Conservation (phyloP, 768 basidiomycete genomes). For the Termitomyces sp. region DNA sequence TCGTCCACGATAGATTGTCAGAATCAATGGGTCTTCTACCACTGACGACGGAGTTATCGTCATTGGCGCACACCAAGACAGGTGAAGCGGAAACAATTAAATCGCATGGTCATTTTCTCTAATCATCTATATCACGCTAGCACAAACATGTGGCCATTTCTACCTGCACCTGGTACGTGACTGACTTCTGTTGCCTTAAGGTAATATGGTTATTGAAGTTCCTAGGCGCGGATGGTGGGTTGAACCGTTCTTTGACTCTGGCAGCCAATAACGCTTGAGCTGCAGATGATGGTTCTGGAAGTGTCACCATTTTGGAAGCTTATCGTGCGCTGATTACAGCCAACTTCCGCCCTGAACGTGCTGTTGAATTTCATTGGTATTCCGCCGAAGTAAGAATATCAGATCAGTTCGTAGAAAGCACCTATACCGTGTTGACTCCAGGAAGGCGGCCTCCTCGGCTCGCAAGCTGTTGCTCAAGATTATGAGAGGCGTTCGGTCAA, state of each 20-base stretch:
- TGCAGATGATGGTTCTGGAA: slow-evolving; percentile 71
- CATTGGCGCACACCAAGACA: slow-evolving; percentile 81
- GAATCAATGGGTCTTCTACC: slow-evolving; percentile 66
- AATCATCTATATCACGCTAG: slow-evolving; percentile 25
- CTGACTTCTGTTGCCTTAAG: slow-evolving; percentile 17
- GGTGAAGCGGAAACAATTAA: slow-evolving; percentile 31
- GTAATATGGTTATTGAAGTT: slow-evolving; percentile 14
- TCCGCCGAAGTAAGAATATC: slow-evolving; percentile 56
- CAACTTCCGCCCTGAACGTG: slow-evolving; percentile 58
- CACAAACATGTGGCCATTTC: slow-evolving; percentile 74
- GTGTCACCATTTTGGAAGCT: slow-evolving; percentile 74
- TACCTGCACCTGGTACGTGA: slow-evolving; percentile 63
- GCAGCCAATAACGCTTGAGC: slow-evolving; percentile 19
- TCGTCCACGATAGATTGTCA: slow-evolving; percentile 50
- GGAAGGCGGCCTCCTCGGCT: slow-evolving; percentile 85
- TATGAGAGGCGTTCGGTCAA: slow-evolving; percentile 61
- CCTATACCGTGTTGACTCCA: slow-evolving; percentile 20
- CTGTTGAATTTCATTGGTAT: slow-evolving; percentile 83
- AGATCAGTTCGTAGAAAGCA: slow-evolving; percentile 7
- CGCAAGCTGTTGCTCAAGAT: slow-evolving; percentile 78
- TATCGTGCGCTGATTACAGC: slow-evolving; percentile 66
- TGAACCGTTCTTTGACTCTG: slow-evolving; percentile 9
- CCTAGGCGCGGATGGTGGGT: slow-evolving; percentile 45
- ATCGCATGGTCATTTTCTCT: slow-evolving; percentile 1
- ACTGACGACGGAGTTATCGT: slow-evolving; percentile 60